Evolutionary conservation across 108 stramenopile species (phyloP).

Genomic region (Cyclotella baltica): DNA sequence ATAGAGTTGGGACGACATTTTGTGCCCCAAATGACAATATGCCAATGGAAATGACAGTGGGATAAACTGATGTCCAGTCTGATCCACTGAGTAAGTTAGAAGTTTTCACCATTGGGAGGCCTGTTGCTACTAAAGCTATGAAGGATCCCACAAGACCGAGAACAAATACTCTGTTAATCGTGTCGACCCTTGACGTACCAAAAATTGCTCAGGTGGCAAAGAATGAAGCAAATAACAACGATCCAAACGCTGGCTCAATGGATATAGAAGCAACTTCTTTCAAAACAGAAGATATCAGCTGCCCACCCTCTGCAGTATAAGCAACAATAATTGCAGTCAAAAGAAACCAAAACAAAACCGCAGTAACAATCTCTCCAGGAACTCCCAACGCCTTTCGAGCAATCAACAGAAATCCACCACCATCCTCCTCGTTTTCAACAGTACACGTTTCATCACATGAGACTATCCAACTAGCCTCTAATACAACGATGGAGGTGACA

Average conservation of each 20-base stretch:
- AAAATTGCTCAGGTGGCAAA: slow-evolving; percentile 39
- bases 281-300: slow-evolving; percentile 30
- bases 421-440: slow-evolving; percentile 12
- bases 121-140: slow-evolving; percentile 32
- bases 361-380: slow-evolving; percentile 47
- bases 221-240: slow-evolving; percentile 30
- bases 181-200: slow-evolving; percentile 47
- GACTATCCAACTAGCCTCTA: slow-evolving; percentile 54
- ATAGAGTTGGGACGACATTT: slow-evolving; percentile 58
- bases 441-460: slow-evolving; percentile 6
- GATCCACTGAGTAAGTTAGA: slow-evolving; percentile 31
- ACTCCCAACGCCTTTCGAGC: slow-evolving; percentile 41
- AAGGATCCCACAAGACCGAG: slow-evolving; percentile 46
- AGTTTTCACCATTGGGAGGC: slow-evolving; percentile 22
- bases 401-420: slow-evolving; percentile 45
- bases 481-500: slow-evolving; percentile 47
- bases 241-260: slow-evolving; percentile 40
- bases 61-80: slow-evolving; percentile 50
- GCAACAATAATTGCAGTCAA: slow-evolving; percentile 53
- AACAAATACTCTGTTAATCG: slow-evolving; percentile 49
- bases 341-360: slow-evolving; percentile 58
- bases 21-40: slow-evolving; percentile 59
- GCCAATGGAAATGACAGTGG: slow-evolving; percentile 52
- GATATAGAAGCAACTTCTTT: slow-evolving; percentile 21
- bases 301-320: slow-evolving; percentile 51